Conservation (phyloP, 1,139 yeast species). For the Taphrina wiesneri region DNA sequence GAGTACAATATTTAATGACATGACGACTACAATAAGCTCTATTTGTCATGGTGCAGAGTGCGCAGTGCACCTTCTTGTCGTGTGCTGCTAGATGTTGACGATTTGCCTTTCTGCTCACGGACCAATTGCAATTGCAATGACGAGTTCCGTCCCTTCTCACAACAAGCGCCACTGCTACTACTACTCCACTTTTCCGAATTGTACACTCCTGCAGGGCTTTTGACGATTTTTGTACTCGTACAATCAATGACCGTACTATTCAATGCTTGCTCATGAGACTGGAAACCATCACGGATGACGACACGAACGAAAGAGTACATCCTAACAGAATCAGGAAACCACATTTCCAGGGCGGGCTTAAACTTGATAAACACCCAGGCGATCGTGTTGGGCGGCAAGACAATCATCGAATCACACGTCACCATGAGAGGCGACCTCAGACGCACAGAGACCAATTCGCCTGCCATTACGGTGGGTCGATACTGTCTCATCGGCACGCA, state of each 20-base stretch:
- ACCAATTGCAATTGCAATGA: too few species aligned
- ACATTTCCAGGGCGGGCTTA: slow-evolving; percentile 55
- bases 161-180: not conserved
- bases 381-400: slow-evolving; percentile 53
- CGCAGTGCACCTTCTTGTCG: not conserved
- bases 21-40: slow-evolving; percentile 3
- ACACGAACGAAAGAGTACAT: slow-evolving; percentile 24
- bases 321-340: slow-evolving; percentile 57
- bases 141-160: not conserved
- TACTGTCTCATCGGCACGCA: slow-evolving; percentile 45
- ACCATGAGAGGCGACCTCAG: slow-evolving; percentile 30
- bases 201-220: too few species aligned
- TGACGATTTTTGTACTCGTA: too few species aligned
- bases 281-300: not conserved
- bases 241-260: too few species aligned
- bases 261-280: too few species aligned
- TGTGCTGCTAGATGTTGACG: not conserved
- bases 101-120: too few species aligned
- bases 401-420: slow-evolving; percentile 34
- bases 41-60: too few species aligned
- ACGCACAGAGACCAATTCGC: slow-evolving; percentile 39
- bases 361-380: slow-evolving; percentile 50
- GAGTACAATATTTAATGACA: not conserved
- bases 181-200: not conserved
- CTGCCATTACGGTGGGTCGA: slow-evolving; percentile 37